Conservation (phyloP, 2,329 filamentous ascomycete genomes). For the Colletotrichum cordylinicola region DNA sequence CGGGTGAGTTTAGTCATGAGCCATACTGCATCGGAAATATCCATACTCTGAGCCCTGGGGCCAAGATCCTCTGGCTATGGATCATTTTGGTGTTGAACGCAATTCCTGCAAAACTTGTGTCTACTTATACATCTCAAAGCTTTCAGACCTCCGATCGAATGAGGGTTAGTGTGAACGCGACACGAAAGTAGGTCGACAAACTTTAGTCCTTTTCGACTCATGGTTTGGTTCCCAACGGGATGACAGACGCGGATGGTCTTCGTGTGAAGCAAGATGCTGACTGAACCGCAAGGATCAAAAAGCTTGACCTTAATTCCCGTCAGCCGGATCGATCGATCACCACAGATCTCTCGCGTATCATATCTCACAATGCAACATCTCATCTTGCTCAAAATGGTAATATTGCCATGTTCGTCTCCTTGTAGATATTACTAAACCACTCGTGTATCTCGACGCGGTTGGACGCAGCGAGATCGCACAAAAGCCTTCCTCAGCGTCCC, state of each 20-base stretch:
- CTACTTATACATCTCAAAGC: background rate
- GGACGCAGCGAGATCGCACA: background rate
- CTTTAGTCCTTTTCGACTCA: background rate
- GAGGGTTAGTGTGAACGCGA: background rate
- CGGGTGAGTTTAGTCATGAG: background rate
- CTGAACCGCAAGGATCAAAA: background rate
- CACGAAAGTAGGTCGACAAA: background rate
- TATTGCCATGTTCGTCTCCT: background rate
- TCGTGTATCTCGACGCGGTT: background rate
- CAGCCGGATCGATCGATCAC: background rate
- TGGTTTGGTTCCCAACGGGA: background rate
- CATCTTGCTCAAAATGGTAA: background rate
- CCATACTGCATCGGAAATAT: background rate
- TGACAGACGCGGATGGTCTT: background rate
- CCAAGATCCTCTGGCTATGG: background rate
- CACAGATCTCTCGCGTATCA: background rate
- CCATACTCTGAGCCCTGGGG: background rate
- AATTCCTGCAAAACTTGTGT: rapidly evolving
- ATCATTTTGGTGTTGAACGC: background rate
- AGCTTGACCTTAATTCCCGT: background rate
- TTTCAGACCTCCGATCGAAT: background rate
- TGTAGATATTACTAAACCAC: background rate
- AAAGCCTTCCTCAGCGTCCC: background rate
- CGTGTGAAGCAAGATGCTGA: background rate
- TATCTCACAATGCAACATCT: background rate